Conservation (phyloP, 1,139 yeast genomes). For the Oligophagozyma castellii region DNA sequence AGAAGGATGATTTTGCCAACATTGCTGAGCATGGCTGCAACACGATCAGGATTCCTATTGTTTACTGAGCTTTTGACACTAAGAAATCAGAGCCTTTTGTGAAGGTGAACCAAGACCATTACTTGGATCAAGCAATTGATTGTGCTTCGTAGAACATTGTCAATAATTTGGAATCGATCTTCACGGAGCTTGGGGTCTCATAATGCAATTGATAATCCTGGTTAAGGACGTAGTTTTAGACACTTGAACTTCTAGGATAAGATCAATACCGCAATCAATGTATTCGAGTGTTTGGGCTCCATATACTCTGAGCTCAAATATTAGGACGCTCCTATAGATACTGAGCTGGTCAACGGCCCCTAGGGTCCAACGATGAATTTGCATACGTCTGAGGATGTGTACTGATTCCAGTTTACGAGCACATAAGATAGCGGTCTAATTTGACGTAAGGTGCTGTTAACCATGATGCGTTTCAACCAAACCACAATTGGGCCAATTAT, state of each 20-base stretch:
- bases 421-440: constrained; percentile 22
- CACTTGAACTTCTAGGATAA: constrained; percentile 43
- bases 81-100: constrained; percentile 71
- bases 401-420: constrained; percentile 27
- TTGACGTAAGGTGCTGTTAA: constrained; percentile 24
- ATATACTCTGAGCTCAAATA: constrained; percentile 54
- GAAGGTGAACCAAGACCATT: constrained; percentile 67
- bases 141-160: constrained; percentile 56
- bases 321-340: constrained; percentile 65
- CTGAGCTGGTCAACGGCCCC: constrained; percentile 88
- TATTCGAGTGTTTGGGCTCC: constrained; percentile 28
- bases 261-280: constrained; percentile 24
- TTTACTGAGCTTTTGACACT: constrained; percentile 86
- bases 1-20: constrained; percentile 53
- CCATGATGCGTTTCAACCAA: constrained; percentile 44
- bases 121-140: constrained; percentile 58
- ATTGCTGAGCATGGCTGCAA: constrained; percentile 63
- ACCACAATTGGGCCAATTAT: constrained; percentile 51
- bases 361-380: constrained; percentile 54
- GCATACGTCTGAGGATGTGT: constrained; percentile 44
- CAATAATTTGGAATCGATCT: constrained; percentile 82
- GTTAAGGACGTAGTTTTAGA: constrained; percentile 50
- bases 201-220: constrained; percentile 93
- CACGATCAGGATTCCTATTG: constrained; percentile 81
- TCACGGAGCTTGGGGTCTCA: constrained; percentile 97